Conservation (phyloP, 140 eudicot genomes). For the Cichorium intybus region DNA sequence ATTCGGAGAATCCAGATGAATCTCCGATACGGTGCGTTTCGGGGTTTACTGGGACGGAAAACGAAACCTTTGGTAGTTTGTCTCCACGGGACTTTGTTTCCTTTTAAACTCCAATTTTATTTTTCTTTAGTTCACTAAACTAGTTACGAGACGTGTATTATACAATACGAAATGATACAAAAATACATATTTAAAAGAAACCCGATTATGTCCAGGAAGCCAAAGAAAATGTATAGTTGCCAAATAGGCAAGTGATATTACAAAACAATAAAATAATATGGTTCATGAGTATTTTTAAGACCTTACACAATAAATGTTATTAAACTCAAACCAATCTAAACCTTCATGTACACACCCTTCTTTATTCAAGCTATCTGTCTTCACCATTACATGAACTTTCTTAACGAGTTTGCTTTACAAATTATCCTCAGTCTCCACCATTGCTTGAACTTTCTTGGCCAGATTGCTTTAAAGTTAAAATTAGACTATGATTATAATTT, state of each 20-base stretch:
- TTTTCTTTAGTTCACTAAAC: background rate
- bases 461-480: too few species aligned
- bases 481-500: too few species aligned
- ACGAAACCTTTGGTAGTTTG: background rate
- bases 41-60: background rate
- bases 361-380: constrained; percentile 29
- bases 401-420: constrained; percentile 33
- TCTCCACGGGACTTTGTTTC: background rate
- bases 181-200: too few species aligned
- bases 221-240: too few species aligned
- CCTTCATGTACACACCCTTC: constrained; percentile 14
- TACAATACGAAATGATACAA: too few species aligned
- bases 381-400: constrained; percentile 39
- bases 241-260: too few species aligned
- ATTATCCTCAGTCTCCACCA: too few species aligned
- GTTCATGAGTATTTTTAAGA: too few species aligned
- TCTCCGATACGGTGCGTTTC: constrained; percentile 14
- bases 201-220: too few species aligned
- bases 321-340: constrained; percentile 7
- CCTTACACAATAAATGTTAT: constrained; percentile 2
- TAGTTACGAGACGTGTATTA: too few species aligned
- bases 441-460: too few species aligned
- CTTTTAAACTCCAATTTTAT: background rate
- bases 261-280: too few species aligned
- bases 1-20: constrained; percentile 13